phyloP scores from a whole-genome alignment of 768 basidiomycete genomes.

The Boletus rubescentipes region DNA sequence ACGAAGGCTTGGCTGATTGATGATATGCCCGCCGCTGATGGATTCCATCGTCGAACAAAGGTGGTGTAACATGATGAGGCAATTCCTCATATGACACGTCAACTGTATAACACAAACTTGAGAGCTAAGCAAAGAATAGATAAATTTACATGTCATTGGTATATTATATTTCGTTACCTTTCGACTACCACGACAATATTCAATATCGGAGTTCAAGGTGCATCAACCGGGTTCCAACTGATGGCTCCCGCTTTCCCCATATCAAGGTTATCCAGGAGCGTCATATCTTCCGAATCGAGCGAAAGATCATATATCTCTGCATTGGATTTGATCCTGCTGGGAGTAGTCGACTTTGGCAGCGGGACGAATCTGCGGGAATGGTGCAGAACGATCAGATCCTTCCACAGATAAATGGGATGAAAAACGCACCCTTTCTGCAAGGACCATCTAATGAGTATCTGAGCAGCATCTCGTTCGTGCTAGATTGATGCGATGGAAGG shows the following conservation, averaged over 20 bases:
- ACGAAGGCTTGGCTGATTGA: neutral
- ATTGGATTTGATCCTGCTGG: constrained; percentile 71
- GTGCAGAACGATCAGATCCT: neutral
- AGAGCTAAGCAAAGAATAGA: neutral
- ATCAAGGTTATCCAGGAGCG: constrained; percentile 65
- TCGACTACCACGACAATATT: constrained; percentile 2
- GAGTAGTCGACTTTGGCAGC: constrained; percentile 77
- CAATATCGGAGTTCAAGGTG: constrained; percentile 25
- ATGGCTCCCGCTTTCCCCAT: constrained; percentile 68
- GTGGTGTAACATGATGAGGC: neutral
- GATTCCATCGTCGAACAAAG: neutral
- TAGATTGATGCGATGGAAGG: constrained; percentile 25
- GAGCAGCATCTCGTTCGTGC: constrained; percentile 65
- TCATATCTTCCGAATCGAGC: constrained; percentile 64
- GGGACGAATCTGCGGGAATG: constrained; percentile 60
- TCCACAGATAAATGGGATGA: neutral
- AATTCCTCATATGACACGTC: neutral
- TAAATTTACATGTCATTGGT: neutral
- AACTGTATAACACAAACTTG: neutral
- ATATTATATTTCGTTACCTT: neutral
- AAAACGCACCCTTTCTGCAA: constrained; percentile 71
- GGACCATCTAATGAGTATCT: constrained; percentile 88
- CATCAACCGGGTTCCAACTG: constrained; percentile 83
- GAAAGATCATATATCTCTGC: constrained; percentile 74
- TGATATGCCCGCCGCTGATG: neutral